Evolutionary conservation across 2,329 filamentous ascomycete species (phyloP), one percentile per base, ranked within the genome.

Genomic region (Drechmeria coniospora): DNA sequence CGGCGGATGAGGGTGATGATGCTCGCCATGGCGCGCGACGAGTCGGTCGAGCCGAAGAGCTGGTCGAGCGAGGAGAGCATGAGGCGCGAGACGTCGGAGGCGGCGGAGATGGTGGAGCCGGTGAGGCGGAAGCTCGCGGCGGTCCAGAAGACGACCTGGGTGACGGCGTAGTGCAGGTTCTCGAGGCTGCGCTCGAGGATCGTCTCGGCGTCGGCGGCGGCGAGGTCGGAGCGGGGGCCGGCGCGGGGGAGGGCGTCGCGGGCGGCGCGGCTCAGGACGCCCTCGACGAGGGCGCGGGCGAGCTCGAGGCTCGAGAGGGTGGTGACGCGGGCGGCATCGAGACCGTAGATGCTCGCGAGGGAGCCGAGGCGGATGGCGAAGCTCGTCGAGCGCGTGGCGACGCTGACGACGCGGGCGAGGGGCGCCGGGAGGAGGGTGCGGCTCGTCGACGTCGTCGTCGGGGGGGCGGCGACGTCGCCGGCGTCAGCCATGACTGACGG

Each of bases 1-100:
- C 70, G 61, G 17, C 69, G 62, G 25, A 78, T 64, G 18, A 78
- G 52, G 1, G 67, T 67, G 36, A 78, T 63, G 40, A 79, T 77
- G 43, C 70, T 73, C 3, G 72, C 69, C 32, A 78, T 74, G 8
- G 74, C 73, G 22, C 72, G 56, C 2, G 73, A 77, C 2, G 72
- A 75, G 44, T 79, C 74, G n/a, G 74, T 78, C 3, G 69, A 74
- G 10, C 74, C 74, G 16, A 78, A 66, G 21, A 77, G 64, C 36
- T 72, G 66, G 41, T 79, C 73, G 14, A 79, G 51, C 1, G 66
- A 64, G 3, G 62, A 62, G 7, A 78, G 52, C 1, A 74, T 49
- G 18, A 74, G 50, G 33, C 73, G 68, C 0, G 69, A 69, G 5
- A 68, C 46, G 27, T 72, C 63, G 6, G 67, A 70, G 5, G 59